Percentiles rank a stretch among this genome's conserved stretches.
Conservation (phyloP, 2,329 filamentous ascomycete genomes). For the Scleromitrula shiraiana region DNA sequence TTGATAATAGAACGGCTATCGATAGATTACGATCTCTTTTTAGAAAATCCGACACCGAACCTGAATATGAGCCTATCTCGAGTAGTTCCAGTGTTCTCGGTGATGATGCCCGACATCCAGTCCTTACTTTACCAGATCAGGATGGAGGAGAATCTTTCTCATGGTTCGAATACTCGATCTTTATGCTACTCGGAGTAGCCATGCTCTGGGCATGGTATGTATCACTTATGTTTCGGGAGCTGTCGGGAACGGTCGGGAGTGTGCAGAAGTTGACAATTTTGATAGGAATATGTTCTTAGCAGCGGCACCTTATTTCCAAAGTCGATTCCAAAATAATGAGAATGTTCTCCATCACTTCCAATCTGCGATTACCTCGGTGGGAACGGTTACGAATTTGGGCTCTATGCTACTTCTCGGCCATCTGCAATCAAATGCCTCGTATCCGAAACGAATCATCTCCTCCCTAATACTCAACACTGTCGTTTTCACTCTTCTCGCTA, state of each 20-base stretch:
- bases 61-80: constrained; percentile 23
- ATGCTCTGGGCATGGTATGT: constrained; percentile 96
- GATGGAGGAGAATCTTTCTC: constrained; percentile 53
- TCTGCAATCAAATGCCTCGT: constrained; percentile 74
- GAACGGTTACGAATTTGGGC: constrained; percentile 72
- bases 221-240: constrained; percentile 4
- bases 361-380: constrained; percentile 78
- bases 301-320: constrained; percentile 85
- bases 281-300: constrained; percentile 96
- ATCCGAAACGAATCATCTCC: constrained; percentile 74
- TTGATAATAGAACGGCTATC: constrained; percentile 14
- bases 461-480: constrained; percentile 70
- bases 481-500: constrained; percentile 68
- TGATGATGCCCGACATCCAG: constrained; percentile 10
- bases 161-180: constrained; percentile 79
- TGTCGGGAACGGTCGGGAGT: not conserved
- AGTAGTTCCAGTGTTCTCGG: constrained; percentile 9
- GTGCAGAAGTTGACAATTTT: constrained; percentile 5
- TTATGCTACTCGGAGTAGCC: constrained; percentile 75
- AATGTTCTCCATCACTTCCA: constrained; percentile 80
- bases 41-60: constrained; percentile 14
- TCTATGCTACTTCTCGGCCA: constrained; percentile 71
- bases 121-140: constrained; percentile 14
- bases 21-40: constrained; percentile 23
- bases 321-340: constrained; percentile 62